These are phyloP conservation scores for Didymella arachidicola DNA, from an alignment of 2,329 filamentous ascomycete species.

Conservation along the genomic window DNA sequence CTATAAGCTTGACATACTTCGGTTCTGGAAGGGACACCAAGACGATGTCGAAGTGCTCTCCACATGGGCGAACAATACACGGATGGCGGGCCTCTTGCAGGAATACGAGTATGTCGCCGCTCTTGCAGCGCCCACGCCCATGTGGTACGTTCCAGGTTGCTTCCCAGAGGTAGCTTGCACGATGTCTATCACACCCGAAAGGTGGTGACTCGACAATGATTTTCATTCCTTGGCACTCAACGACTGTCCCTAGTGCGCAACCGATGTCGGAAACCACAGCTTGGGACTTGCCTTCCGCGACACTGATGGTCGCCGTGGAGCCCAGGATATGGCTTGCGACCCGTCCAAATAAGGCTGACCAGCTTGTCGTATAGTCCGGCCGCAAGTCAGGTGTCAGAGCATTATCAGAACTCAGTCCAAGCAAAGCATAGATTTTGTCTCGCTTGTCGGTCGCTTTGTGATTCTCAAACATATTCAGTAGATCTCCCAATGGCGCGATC, in stretches of 20 bases:
- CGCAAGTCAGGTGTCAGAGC: background rate
- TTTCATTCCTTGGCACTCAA: background rate
- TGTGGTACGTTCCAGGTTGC: background rate
- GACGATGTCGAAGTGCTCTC: background rate
- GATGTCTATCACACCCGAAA: background rate
- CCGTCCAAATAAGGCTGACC: background rate
- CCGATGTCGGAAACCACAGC: background rate
- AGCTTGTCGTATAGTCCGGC: background rate
- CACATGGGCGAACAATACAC: background rate
- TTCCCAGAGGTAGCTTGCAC: background rate
- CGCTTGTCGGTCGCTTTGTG: background rate
- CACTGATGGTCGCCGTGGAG: background rate
- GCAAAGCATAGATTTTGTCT: background rate
- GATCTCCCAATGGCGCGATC: background rate
- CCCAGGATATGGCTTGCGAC: background rate
- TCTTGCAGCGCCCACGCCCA: background rate
- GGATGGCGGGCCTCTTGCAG: background rate
- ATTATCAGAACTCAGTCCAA: background rate
- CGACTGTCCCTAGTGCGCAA: background rate
- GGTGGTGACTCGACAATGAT: background rate
- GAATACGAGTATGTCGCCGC: background rate
- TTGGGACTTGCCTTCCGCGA: background rate
- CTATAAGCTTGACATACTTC: background rate
- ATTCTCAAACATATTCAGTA: background rate
- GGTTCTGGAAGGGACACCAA: background rate